Evolutionary conservation across 768 basidiomycete species (phyloP).

Genomic region (Phaeotremella fagi): DNA sequence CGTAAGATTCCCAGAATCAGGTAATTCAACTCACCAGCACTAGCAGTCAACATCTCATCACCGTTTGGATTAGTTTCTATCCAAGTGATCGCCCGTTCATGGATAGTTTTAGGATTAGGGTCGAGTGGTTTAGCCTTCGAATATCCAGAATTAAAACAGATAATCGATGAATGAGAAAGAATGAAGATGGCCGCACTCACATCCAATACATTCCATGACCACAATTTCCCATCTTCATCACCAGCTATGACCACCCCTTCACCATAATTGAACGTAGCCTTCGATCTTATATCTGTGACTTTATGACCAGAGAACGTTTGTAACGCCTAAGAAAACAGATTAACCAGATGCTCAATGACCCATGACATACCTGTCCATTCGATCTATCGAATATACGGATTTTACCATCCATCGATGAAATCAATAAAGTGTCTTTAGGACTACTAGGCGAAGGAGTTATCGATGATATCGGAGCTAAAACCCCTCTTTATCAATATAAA

Average conservation of each 20-base stretch:
- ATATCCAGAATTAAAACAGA: no score
- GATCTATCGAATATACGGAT: conserved; percentile 78
- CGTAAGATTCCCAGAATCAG: not conserved
- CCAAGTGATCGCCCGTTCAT: conserved; percentile 84
- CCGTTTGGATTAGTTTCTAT: conserved; percentile 80
- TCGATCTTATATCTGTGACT: conserved; percentile 70
- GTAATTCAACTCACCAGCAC: conserved; percentile 52
- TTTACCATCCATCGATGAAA: conserved; percentile 76
- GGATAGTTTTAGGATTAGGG: conserved; percentile 55
- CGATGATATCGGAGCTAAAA: conserved; percentile 76
- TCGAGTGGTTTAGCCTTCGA: conserved; percentile 67
- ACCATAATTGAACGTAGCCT: conserved; percentile 73
- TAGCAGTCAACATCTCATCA: conserved; percentile 80
- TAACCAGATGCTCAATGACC: not conserved
- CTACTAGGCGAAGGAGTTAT: conserved; percentile 60
- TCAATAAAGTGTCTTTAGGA: conserved; percentile 67
- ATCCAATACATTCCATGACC: conserved; percentile 90
- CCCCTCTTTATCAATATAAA: not conserved
- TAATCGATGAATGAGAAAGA: not conserved
- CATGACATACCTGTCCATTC: conserved; percentile 57
- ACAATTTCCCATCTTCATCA: conserved; percentile 82
- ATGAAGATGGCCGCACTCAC: conserved; percentile 52
- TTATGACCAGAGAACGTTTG: conserved; percentile 77
- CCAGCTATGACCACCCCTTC: conserved; percentile 80
- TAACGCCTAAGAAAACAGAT: conserved; percentile 52